These are phyloP conservation scores for Oidiodendron maius DNA, from an alignment of 495 filamentous ascomycete genomes.

Conservation along the genomic window DNA sequence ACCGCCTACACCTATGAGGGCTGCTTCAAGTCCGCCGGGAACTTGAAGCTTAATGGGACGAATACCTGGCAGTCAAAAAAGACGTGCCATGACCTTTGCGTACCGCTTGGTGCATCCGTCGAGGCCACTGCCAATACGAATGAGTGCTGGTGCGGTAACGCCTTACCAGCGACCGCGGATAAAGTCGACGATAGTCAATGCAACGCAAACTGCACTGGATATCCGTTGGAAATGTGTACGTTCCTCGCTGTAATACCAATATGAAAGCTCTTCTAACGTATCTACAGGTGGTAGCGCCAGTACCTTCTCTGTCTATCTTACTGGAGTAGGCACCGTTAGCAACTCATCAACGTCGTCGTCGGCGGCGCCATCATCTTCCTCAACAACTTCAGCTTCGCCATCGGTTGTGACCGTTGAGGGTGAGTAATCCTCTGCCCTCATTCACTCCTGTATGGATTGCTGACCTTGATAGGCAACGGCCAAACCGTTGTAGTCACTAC, in stretches of 20 bases:
- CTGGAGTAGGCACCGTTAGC: conserved; percentile 31
- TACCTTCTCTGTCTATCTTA: conserved; percentile 43
- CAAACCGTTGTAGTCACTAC: conserved; percentile 28
- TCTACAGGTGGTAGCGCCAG: conserved; percentile 45
- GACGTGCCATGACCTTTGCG: conserved; percentile 35
- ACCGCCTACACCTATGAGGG: conserved; percentile 24
- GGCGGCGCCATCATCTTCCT: conserved; percentile 16
- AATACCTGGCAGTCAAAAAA: conserved; percentile 32
- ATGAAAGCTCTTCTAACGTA: too few species aligned
- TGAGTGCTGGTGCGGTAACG: conserved; percentile 58
- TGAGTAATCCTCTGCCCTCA: conserved; percentile 1
- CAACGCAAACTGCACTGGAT: conserved; percentile 52
- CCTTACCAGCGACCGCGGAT: conserved; percentile 42
- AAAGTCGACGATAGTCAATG: conserved; percentile 46
- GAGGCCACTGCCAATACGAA: conserved; percentile 34
- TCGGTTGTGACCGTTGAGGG: conserved; percentile 23
- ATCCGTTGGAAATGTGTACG: conserved; percentile 48
- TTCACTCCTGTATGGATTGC: too few species aligned
- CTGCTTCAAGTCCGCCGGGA: conserved; percentile 32
- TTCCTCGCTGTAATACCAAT: too few species aligned
- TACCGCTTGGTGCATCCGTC: conserved; percentile 22
- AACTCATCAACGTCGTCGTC: conserved; percentile 5
- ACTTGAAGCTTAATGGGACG: conserved; percentile 26
- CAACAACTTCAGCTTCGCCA: conserved; percentile 15
- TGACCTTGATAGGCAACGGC: conserved; percentile 5